Base-by-base conservation (phyloP, 345 rosid genomes). In the Odontarrhena argentea region DNA sequence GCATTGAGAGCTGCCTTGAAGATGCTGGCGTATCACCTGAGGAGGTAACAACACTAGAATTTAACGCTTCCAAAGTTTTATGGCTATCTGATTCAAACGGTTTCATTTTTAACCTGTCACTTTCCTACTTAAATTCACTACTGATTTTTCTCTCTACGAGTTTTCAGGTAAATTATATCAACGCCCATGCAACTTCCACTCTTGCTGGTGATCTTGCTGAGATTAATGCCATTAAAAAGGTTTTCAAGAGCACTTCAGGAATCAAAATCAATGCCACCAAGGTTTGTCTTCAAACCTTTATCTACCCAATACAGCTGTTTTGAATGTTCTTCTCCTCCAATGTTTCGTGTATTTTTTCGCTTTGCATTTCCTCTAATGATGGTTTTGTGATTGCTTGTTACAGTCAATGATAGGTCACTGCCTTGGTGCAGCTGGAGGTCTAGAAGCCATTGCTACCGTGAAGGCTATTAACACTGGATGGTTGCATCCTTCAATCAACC, bases 361-460 rank as follows among this genome's bases (percentile, higher is more conserved):
- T 49, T 56, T 56, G 41, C 55, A 40, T 55, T 67, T 40, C 58
- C 11, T 40, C 1, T 54, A 1, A 1, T 61, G 65, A 63, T 10
- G 11, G 18, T 47, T 55, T 32, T 22, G 45, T 47, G 41, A 38
- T 13, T 68, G 65, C 8, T 10, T 52, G 51, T 54, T 67, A 60
- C 85, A 89, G 99, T 95, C 98, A 11, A 87, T 95, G 98, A 91
- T 95, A 57, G 99, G 99, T 56, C 99, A 95, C 76, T 87, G 98
- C 81, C 99, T 95, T 9, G 98, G 99, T 63, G 96, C 99, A 58
- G 88, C 98, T 34, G 96, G 99, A 59, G 99, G 98, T 61, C 68
- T 95, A 74, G 99, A 95, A 86, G 98, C 96, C 65, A 91, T 91
- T 55, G 99, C 97, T 42, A 76, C 83, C 1, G 82, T 86, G 61